Conservation (phyloP, 2,329 filamentous ascomycete genomes). For the Arthroderma sp. region DNA sequence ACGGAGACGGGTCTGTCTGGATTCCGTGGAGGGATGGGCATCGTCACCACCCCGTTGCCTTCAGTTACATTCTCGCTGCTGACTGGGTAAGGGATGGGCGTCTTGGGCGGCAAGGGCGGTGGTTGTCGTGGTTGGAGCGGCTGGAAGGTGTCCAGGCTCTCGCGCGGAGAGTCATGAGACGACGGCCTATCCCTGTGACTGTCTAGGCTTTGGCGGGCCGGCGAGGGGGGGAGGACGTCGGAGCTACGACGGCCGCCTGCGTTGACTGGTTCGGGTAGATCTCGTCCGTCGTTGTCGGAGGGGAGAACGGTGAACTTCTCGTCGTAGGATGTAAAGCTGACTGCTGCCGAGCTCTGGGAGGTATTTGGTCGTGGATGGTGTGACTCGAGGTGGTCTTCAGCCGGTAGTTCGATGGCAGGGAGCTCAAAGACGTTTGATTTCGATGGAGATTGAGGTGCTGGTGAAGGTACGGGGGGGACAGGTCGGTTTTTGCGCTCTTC, state of each 20-base stretch:
- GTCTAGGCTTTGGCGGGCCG: conserved; percentile 30
- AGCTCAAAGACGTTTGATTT: conserved; percentile 20
- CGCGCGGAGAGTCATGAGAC: conserved; percentile 22
- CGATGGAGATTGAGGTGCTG: conserved; percentile 20
- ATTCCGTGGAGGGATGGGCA: conserved; percentile 29
- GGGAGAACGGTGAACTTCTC: conserved; percentile 58
- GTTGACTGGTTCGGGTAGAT: conserved; percentile 38
- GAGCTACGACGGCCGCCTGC: conserved; percentile 22
- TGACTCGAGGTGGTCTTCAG: conserved; percentile 36
- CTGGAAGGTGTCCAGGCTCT: conserved; percentile 25
- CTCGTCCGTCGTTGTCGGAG: conserved; percentile 32
- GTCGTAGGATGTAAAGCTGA: conserved; percentile 40
- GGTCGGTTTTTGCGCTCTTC: conserved; percentile 8
- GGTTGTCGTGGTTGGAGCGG: conserved; percentile 29
- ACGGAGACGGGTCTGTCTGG: conserved; percentile 15
- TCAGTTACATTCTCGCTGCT: conserved; percentile 9
- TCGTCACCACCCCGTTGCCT: conserved; percentile 18
- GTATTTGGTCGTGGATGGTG: conserved; percentile 20
- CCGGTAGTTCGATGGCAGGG: conserved; percentile 48
- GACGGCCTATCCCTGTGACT: conserved; percentile 9
- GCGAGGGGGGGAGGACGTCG: conserved; percentile 17
- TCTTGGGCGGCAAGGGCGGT: conserved; percentile 67
- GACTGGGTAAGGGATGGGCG: conserved; percentile 49
- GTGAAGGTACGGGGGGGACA: conserved; percentile 7
- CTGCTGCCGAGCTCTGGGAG: conserved; percentile 17